These are phyloP conservation scores for Suillus subluteus DNA, from an alignment of 768 basidiomycete genomes.

Conservation along the genomic window DNA sequence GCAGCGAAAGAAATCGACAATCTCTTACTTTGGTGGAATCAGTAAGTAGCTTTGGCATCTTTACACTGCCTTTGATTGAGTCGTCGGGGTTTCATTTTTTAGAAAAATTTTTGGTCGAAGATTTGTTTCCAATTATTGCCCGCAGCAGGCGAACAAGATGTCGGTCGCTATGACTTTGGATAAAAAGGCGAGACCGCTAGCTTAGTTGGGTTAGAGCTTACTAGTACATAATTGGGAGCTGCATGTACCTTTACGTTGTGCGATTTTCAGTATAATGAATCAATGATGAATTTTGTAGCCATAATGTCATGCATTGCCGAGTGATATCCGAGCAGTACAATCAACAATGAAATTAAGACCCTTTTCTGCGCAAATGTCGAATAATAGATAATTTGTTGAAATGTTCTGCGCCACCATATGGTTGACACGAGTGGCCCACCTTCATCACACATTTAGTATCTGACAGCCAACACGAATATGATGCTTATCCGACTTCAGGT, in stretches of 20 bases:
- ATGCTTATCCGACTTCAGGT: too few relatives aligned
- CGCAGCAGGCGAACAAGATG: neutral
- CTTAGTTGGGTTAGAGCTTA: neutral
- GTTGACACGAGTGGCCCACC: too few relatives aligned
- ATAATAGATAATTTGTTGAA: too few relatives aligned
- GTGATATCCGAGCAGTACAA: neutral
- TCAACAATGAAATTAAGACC: too few relatives aligned
- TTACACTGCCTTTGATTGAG: neutral
- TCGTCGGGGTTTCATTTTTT: neutral
- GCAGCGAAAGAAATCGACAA: neutral
- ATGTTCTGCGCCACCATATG: too few relatives aligned
- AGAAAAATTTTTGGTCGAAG: neutral
- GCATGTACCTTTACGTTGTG: neutral
- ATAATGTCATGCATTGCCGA: neutral
- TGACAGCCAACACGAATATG: too few relatives aligned
- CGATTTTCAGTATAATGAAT: neutral
- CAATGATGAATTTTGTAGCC: neutral
- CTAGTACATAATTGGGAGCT: neutral
- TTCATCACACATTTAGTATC: too few relatives aligned
- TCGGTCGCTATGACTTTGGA: neutral
- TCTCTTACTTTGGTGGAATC: neutral
- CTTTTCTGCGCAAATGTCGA: too few relatives aligned
- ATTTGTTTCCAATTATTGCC: neutral
- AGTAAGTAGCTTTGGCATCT: conserved; percentile 6
- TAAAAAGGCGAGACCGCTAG: neutral